Percentiles rank a stretch among this genome's conserved stretches.
These are phyloP conservation scores for Gonium pectorale DNA, from an alignment of 139 green algal genomes.

Conservation along the genomic window DNA sequence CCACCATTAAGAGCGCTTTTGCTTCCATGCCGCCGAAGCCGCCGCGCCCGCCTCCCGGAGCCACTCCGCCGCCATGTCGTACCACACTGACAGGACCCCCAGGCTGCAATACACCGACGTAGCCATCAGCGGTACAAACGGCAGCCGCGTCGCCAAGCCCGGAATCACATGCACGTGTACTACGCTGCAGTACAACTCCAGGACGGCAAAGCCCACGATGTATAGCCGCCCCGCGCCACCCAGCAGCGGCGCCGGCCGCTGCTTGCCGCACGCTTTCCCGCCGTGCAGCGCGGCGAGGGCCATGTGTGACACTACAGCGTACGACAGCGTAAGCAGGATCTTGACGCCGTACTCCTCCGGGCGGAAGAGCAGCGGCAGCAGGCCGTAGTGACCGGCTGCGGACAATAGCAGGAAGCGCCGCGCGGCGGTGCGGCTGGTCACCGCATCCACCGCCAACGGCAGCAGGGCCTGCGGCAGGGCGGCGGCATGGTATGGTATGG, in stretches of 20 bases:
- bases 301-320: slow-evolving; percentile 38
- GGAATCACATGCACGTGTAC: slow-evolving; percentile 56
- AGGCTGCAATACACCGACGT: slow-evolving; percentile 82
- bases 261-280: not conserved
- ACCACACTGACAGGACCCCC: slow-evolving; percentile 69
- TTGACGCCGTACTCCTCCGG: slow-evolving; percentile 86
- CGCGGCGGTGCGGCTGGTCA: slow-evolving; percentile 17
- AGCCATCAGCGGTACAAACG: slow-evolving; percentile 92
- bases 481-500: no score
- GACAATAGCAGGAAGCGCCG: slow-evolving; percentile 69
- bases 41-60: not conserved
- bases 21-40: no score
- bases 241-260: not conserved
- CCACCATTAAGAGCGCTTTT: no score
- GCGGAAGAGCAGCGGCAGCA: slow-evolving; percentile 89
- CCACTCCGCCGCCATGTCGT: slow-evolving; percentile 43
- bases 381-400: slow-evolving; percentile 68
- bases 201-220: slow-evolving; percentile 67
- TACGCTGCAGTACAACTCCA: slow-evolving; percentile 77
- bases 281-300: slow-evolving; percentile 33
- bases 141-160: slow-evolving; percentile 65
- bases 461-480: slow-evolving; percentile 57
- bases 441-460: slow-evolving; percentile 62
- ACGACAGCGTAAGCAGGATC: slow-evolving; percentile 64
- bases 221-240: slow-evolving; percentile 47